A percentile compares a stretch with the other conserved stretches of the same genome.
phyloP scores from a whole-genome alignment of 2,329 filamentous ascomycete species.

The Akanthomyces uredinophilus region DNA sequence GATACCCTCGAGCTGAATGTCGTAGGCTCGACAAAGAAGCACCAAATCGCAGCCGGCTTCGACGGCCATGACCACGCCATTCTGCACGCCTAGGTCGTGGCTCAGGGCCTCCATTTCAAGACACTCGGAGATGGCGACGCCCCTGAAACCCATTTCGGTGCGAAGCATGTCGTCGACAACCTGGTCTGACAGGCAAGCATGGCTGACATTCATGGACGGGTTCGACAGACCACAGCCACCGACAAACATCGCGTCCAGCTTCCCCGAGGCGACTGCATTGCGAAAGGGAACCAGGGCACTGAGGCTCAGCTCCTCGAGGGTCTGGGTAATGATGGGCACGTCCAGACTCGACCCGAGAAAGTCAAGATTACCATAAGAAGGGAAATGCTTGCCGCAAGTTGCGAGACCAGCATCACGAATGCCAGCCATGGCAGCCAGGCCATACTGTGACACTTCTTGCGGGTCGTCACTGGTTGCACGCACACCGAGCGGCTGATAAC shows the following conservation, averaged over 20 bases:
- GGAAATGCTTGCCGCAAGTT: constrained; percentile 93
- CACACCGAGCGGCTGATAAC: constrained; percentile 85
- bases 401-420: constrained; percentile 87
- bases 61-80: constrained; percentile 94
- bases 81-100: constrained; percentile 93
- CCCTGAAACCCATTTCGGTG: constrained; percentile 83
- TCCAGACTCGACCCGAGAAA: constrained; percentile 87
- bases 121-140: constrained; percentile 91
- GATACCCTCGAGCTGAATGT: constrained; percentile 86
- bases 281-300: constrained; percentile 88
- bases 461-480: constrained; percentile 88
- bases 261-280: constrained; percentile 78
- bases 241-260: constrained; percentile 88
- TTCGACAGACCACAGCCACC: constrained; percentile 92
- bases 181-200: constrained; percentile 88
- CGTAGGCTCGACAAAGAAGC: constrained; percentile 80
- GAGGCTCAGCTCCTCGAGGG: constrained; percentile 85
- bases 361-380: constrained; percentile 91
- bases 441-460: constrained; percentile 89
- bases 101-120: constrained; percentile 95
- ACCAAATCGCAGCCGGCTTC: constrained; percentile 93
- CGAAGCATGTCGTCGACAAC: constrained; percentile 86
- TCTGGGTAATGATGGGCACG: constrained; percentile 93
- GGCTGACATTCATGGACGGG: constrained; percentile 87
- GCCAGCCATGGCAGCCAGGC: constrained; percentile 83